Evolutionary conservation across 2,329 filamentous ascomycete genomes (phyloP), one percentile per base, ranked within the genome.

Genomic region (Pseudogymnoascus sp.): DNA sequence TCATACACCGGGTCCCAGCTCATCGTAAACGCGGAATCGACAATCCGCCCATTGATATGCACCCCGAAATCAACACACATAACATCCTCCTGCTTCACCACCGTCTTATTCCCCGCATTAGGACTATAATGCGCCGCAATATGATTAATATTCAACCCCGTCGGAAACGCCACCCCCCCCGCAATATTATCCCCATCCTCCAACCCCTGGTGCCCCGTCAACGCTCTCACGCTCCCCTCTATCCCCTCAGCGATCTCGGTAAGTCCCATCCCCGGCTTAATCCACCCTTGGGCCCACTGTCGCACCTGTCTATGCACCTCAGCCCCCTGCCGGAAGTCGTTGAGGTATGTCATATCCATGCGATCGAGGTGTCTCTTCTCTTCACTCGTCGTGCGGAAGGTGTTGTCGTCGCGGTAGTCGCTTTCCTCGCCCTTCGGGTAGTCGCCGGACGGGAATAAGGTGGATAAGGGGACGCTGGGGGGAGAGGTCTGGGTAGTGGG

Each of bases 261-360:
- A 72, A 96, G 77, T 5, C 82, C 84, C 80, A 91, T 87, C 59
- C 91, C 91, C 0, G 91, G 91, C 78, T 89, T 89, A 72, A 94
- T 90, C 71, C 82, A 87, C 73, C 87, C 87, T 76, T 91, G 87
- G 3, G 89, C 90, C 82, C 89, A 92, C 74, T 91, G 87, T 60
- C 91, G 87, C 63, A 94, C 91, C 73, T 95, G 89, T 63, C 91
- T 86, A 75, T 96, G 91, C n/a, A 91, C 84, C 76, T 95, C 91
- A n/a, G 91, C 90, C 56, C 85, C 91, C 70, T 92, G 84, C 66
- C 91, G 87, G 74, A 92, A 95, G 71, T 95, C 91, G 65, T 82
- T 80, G 61, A 95, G 76, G 77, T 91, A 92, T 67, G 92, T 88
- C 69, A 84, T 86, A 75, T 91, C 88, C 78, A 91, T 84, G 71